phyloP scores from a whole-genome alignment of 768 basidiomycete genomes.

The Lanmaoa rubissima region DNA sequence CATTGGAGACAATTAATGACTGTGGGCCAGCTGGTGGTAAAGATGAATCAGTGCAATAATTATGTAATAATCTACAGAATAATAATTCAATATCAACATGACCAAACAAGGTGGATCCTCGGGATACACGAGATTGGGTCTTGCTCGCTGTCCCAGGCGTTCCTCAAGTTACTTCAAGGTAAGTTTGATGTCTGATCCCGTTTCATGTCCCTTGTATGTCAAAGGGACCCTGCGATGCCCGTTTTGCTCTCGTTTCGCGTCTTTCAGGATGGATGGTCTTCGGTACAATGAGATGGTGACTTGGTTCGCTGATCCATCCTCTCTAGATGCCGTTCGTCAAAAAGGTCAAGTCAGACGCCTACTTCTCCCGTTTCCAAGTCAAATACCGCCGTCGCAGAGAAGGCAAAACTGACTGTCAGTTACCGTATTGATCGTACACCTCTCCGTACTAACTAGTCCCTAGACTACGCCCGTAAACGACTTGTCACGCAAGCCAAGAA shows the following conservation, averaged over 20 bases:
- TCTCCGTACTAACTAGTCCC: constrained; percentile 6
- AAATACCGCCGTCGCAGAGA: constrained; percentile 97
- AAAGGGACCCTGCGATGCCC: background rate
- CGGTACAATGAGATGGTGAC: constrained; percentile 27
- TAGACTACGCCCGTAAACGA: constrained; percentile 97
- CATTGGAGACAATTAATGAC: constrained; percentile 17
- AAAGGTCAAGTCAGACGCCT: constrained; percentile 92
- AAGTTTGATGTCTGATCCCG: constrained; percentile 16
- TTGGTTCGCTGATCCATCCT: constrained; percentile 17
- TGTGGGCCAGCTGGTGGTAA: background rate
- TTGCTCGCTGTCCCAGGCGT: constrained; percentile 30
- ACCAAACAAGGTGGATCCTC: constrained; percentile 24
- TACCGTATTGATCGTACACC: background rate
- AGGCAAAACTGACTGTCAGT: constrained; percentile 96
- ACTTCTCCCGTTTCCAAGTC: constrained; percentile 98
- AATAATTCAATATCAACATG: constrained; percentile 26
- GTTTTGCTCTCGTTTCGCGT: background rate
- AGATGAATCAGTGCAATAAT: background rate
- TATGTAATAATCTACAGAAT: constrained; percentile 13
- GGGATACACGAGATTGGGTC: constrained; percentile 6
- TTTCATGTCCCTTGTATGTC: background rate
- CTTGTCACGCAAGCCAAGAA: constrained; percentile 98
- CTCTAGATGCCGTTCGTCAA: constrained; percentile 93
- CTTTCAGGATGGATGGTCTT: constrained; percentile 32
- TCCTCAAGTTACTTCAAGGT: constrained; percentile 41